These are phyloP conservation scores for Agaricus subrufescens DNA, from an alignment of 768 basidiomycete genomes.

Conservation along the genomic window DNA sequence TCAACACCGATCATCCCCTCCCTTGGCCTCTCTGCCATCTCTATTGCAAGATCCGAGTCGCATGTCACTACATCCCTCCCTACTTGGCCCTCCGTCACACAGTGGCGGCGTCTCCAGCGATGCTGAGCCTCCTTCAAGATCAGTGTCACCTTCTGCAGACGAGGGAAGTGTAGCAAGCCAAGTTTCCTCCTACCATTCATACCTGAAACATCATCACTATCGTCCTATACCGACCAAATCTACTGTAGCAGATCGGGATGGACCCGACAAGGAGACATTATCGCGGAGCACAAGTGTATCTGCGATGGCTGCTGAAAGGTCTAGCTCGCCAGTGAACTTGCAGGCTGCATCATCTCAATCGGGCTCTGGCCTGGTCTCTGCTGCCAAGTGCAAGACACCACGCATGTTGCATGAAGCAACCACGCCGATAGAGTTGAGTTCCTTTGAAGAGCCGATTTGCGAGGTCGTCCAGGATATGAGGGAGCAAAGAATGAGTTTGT, in stretches of 20 bases:
- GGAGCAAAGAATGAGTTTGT: constrained; percentile 94
- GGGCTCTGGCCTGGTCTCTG: constrained; percentile 17
- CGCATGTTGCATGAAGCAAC: constrained; percentile 47
- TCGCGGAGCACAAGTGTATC: background rate
- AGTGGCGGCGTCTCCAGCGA: constrained; percentile 19
- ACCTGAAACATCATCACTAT: constrained; percentile 6
- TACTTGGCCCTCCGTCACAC: constrained; percentile 9
- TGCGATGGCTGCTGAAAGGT: background rate
- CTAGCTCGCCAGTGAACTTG: background rate
- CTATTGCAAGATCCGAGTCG: background rate
- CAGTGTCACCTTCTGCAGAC: constrained; percentile 14
- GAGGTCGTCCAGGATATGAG: constrained; percentile 90
- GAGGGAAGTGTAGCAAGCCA: constrained; percentile 11
- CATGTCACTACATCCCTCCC: constrained; percentile 2
- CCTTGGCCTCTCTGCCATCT: background rate
- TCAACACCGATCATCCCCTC: constrained; percentile 4
- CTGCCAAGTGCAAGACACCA: constrained; percentile 59
- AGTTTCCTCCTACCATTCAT: constrained; percentile 7
- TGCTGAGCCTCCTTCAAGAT: constrained; percentile 19
- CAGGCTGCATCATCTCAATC: background rate
- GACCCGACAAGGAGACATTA: background rate
- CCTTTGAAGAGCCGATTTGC: constrained; percentile 72
- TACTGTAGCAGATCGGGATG: background rate
- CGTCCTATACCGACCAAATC: constrained; percentile 2
- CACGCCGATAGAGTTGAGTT: constrained; percentile 57